Base-by-base conservation (phyloP, 1,284 basidiomycete species). In the Tetrapyrgos nigripes region DNA sequence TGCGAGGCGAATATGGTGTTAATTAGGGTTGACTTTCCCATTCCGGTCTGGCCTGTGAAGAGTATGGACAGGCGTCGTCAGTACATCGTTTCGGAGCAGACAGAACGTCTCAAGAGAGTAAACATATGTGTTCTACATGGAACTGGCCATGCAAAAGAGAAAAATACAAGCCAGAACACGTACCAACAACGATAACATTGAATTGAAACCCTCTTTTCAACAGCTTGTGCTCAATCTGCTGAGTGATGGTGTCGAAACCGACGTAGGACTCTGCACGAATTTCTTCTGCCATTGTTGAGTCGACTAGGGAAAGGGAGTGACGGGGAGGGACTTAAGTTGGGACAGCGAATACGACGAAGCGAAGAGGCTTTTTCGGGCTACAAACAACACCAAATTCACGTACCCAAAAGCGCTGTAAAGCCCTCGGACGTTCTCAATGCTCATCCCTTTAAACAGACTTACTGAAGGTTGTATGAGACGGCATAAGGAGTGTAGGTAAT, bases 1-100 rank as follows among this genome's bases (percentile, higher is more conserved):
- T 98, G 96, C 57, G 94, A 96, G 60, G 97, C 96, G 73, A 99
- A 99, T 76, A 99, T 94, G 52, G 97, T 98, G 86, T 98, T 98
- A 76, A 99, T 94, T 71, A 99, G 83, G 43, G 97, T 98, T 65
- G 95, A 97, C 83, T 99, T 99, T 75, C 97, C 97, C 47, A 99
- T 84, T 65, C 97, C 97, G 50, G 96, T 98, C 82, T 97, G 97
- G 57, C 97, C 96, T 93, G 71, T 59, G 62, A 14, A 47, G 52
- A 55, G 51, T 50, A 14, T 27, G 31, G 46, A 37, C 29, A 37
- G 44, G n/a, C n/a, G n/a, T n/a, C n/a, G n/a, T 47, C 33, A 9
- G 47, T 29, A 19, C 24, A 19, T 37, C 21, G 43, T 14, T 24
- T 27, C 27, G 24, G n/a, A 40, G 28, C 5, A 58, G 37, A 29